Conservation (phyloP, 129 eudicot species). For the Flaveria bidentis region DNA sequence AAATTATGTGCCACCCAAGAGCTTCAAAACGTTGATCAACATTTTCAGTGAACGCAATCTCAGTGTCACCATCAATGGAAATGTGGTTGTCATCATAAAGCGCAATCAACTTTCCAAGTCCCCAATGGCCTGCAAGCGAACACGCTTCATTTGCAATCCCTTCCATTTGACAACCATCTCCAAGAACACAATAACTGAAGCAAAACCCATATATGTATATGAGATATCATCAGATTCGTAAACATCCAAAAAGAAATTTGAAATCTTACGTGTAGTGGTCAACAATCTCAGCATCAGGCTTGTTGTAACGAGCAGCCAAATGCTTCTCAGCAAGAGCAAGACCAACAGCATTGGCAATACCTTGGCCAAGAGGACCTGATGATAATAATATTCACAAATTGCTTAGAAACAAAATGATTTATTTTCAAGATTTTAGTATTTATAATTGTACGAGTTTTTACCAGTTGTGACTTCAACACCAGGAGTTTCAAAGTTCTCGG, state of each 20-base stretch:
- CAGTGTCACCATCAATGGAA: slow-evolving; percentile 94
- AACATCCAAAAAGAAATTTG: slow-evolving; percentile 2
- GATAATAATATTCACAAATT: slow-evolving; percentile 4
- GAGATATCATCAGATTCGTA: neutral
- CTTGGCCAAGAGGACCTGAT: slow-evolving; percentile 98
- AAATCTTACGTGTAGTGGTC: slow-evolving; percentile 93
- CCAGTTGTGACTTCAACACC: slow-evolving; percentile 98
- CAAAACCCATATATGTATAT: slow-evolving; percentile 5
- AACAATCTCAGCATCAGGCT: slow-evolving; percentile 77
- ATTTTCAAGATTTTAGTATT: neutral
- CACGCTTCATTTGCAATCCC: slow-evolving; percentile 90
- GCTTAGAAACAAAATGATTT: slow-evolving; percentile 12
- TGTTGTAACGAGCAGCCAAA: slow-evolving; percentile 95
- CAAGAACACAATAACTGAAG: slow-evolving; percentile 67
- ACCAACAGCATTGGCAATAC: slow-evolving; percentile 94
- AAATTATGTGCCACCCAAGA: slow-evolving; percentile 96
- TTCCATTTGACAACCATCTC: slow-evolving; percentile 99
- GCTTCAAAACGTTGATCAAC: slow-evolving; percentile 87
- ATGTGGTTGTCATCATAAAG: slow-evolving; percentile 96
- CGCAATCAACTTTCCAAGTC: slow-evolving; percentile 96
- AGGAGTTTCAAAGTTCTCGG: slow-evolving; percentile 96
- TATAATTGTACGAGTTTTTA: slow-evolving; percentile 21
- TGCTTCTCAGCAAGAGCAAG: slow-evolving; percentile 97
- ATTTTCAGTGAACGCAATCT: slow-evolving; percentile 83
- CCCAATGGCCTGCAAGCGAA: slow-evolving; percentile 99